phyloP scores from a whole-genome alignment of 139 green algal species.

The Pseudopediastrum boryanum region DNA sequence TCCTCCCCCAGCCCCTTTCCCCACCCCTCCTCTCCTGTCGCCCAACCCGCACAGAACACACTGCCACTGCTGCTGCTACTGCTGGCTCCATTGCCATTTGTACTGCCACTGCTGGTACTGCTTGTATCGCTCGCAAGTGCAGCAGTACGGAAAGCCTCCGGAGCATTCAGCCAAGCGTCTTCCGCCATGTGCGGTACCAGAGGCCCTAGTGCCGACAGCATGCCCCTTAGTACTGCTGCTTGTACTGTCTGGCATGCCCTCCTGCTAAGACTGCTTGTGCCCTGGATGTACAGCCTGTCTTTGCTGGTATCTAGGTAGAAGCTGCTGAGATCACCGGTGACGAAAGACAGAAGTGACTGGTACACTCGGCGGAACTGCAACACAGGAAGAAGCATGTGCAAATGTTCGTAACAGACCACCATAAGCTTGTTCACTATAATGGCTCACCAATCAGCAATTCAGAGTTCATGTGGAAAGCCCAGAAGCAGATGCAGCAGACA shows the following conservation, averaged over 20 bases:
- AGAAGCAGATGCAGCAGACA: too few species aligned
- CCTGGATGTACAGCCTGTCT: slow-evolving; percentile 90
- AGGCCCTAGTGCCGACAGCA: slow-evolving; percentile 78
- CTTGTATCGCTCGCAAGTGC: not conserved
- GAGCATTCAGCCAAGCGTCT: slow-evolving; percentile 90
- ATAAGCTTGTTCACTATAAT: too few species aligned
- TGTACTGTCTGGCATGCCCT: slow-evolving; percentile 90
- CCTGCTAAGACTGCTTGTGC: slow-evolving; percentile 52
- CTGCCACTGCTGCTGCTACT: slow-evolving; percentile 40
- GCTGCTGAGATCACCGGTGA: slow-evolving; percentile 87
- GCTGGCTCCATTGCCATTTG: slow-evolving; percentile 8
- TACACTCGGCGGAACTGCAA: slow-evolving; percentile 77
- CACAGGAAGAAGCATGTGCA: slow-evolving; percentile 38
- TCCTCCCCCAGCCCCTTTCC: slow-evolving; percentile 24
- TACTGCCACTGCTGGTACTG: slow-evolving; percentile 15
- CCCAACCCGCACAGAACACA: slow-evolving; percentile 86
- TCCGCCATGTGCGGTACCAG: slow-evolving; percentile 96
- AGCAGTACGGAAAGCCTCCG: slow-evolving; percentile 26
- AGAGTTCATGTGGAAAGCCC: too few species aligned
- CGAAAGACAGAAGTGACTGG: slow-evolving; percentile 83
- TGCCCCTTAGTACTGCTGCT: slow-evolving; percentile 60
- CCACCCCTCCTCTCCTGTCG: slow-evolving; percentile 57
- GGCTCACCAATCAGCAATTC: too few species aligned
- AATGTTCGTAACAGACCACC: too few species aligned
- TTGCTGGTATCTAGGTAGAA: slow-evolving; percentile 98